Evolutionary conservation across 2,329 filamentous ascomycete species (phyloP), one percentile per base, ranked within the genome.

Genomic region (Orbilia javanica): DNA sequence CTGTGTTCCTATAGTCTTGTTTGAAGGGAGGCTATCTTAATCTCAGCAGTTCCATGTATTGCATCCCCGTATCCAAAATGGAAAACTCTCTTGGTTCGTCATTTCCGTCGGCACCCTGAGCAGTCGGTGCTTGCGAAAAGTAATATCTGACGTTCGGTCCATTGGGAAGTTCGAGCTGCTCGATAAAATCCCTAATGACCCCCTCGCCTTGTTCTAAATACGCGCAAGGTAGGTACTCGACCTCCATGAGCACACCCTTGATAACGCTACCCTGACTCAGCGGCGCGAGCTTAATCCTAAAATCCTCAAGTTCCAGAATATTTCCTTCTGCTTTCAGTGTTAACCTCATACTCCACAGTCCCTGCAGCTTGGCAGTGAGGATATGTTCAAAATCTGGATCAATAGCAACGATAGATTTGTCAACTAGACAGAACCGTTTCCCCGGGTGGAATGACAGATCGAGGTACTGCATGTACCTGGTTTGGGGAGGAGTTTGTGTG

Each of bases 11-110:
- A 10, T 34, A 48, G 20, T n/a, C 4, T 39, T 15, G 34, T 36
- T 36, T 36, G 4, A 10, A 25, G 29, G 7, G 13, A 50, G 15
- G n/a, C 29, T 27, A 60, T 20, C 74, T 66, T 15, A 82, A 79
- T 64, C 80, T 64, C 44, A 82, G 53, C n/a, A 82, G 64, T 50
- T 82, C 81, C 62, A 81, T 81, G 71, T 82, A 82, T 62, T 81
- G 80, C 72, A 81, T 79, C 8, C 81, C 81, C 4, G 81, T 82
- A 79, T 82, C 81, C 65, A 82, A 63, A 25, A 82, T 73, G 1
- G 80, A 80, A 71, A 81, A 82, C 60, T 71, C 70, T 46, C 67
- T 68, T 36, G 78, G 72, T 25, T 73, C 69, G 8, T 60, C 69
- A 29, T 39, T 67, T 18, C 66, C 76, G 27, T 69, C 52, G 29